phyloP scores from a whole-genome alignment of 768 basidiomycete genomes.

The Termitomyces sp. region DNA sequence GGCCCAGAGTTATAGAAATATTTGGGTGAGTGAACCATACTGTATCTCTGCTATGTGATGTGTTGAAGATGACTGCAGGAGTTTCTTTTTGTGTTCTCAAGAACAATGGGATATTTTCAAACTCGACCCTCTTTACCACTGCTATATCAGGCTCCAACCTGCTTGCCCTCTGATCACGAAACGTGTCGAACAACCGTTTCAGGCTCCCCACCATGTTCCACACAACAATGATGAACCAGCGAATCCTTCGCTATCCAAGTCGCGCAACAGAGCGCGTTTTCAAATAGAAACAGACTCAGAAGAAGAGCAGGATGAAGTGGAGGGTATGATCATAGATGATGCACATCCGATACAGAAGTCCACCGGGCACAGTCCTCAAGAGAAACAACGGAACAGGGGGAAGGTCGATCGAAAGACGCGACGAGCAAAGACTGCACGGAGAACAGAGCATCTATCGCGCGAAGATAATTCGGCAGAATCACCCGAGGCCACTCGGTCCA shows the following conservation, averaged over 20 bases:
- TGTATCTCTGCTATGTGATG: constrained; percentile 9
- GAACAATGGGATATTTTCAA: constrained; percentile 89
- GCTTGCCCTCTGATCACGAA: constrained; percentile 2
- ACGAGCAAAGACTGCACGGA: constrained; percentile 22
- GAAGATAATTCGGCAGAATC: constrained; percentile 6
- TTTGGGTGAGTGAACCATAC: constrained; percentile 46
- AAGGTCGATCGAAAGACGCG: constrained; percentile 26
- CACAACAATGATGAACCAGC: neutral
- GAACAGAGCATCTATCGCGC: constrained; percentile 18
- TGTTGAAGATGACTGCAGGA: constrained; percentile 37
- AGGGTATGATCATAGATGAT: constrained; percentile 45
- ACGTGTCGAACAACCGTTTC: neutral
- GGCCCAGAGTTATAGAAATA: constrained; percentile 61
- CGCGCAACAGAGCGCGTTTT: constrained; percentile 1
- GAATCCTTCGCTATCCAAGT: constrained; percentile 5
- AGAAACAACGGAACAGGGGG: constrained; percentile 24
- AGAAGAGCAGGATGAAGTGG: constrained; percentile 41
- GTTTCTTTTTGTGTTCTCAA: constrained; percentile 37
- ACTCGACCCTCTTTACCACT: constrained; percentile 69
- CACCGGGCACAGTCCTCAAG: constrained; percentile 14
- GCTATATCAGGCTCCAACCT: constrained; percentile 44
- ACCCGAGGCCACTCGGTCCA: neutral
- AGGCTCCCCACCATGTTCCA: constrained; percentile 2
- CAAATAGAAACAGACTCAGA: constrained; percentile 11
- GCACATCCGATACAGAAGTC: constrained; percentile 13